A percentile compares a stretch with the other conserved stretches of the same genome.
Evolutionary conservation across 2,329 filamentous ascomycete genomes (phyloP).

Genomic region (Colletotrichum costaricense): DNA sequence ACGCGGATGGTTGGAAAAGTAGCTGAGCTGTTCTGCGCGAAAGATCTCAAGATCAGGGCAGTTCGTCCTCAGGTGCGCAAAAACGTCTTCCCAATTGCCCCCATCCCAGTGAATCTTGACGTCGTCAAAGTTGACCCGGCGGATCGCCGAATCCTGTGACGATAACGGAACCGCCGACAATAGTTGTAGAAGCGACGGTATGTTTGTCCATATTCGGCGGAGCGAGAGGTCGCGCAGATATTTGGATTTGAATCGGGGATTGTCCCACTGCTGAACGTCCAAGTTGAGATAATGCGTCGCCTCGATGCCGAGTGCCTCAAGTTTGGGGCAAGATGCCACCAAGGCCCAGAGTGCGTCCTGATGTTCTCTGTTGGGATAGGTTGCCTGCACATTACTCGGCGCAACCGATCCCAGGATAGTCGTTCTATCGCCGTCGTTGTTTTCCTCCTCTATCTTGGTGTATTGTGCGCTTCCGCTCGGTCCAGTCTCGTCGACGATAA

Average conservation of each 20-base stretch:
- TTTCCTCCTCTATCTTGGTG: not conserved
- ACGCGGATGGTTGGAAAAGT: slow-evolving; percentile 9
- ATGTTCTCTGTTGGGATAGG: slow-evolving; percentile 16
- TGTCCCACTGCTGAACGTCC: not conserved
- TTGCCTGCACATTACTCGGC: slow-evolving; percentile 19
- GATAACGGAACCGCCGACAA: not conserved
- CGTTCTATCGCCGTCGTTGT: not conserved
- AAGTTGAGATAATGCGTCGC: slow-evolving; percentile 17
- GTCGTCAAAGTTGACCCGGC: not conserved
- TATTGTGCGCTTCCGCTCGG: slow-evolving; percentile 6
- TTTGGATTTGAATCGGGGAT: not conserved
- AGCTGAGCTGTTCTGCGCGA: slow-evolving; percentile 1
- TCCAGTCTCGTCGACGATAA: slow-evolving; percentile 20
- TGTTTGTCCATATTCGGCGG: not conserved
- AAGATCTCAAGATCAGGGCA: slow-evolving; percentile 13
- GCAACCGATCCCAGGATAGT: not conserved
- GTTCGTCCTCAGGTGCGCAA: not conserved
- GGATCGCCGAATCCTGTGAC: not conserved
- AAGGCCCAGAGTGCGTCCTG: slow-evolving; percentile 16
- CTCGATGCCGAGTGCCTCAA: slow-evolving; percentile 16
- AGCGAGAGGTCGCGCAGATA: not conserved
- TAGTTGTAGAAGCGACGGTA: not conserved
- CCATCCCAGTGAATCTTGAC: slow-evolving; percentile 10
- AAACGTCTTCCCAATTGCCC: slow-evolving; percentile 15
- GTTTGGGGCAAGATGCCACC: slow-evolving; percentile 8